Evolutionary conservation across 1,284 basidiomycete genomes (phyloP).

Genomic region (Ustilago vetiveriae): DNA sequence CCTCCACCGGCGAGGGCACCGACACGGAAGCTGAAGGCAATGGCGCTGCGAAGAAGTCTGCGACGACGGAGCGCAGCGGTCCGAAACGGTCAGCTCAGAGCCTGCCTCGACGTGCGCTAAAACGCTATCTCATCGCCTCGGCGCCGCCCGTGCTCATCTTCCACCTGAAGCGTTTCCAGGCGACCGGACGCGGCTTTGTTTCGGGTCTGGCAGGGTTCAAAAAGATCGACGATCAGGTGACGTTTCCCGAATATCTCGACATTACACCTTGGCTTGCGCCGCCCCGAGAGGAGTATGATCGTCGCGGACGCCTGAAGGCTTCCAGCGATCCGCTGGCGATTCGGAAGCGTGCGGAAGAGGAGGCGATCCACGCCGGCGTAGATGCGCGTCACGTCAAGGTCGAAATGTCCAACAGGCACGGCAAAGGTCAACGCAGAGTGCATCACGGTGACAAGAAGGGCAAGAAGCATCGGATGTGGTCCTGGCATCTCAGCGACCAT

Average conservation of each 20-base stretch:
- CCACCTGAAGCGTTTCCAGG: constrained; percentile 90
- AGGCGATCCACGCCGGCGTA: constrained; percentile 62
- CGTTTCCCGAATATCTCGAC: constrained; percentile 86
- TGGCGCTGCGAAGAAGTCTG: background rate
- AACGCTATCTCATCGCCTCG: constrained; percentile 87
- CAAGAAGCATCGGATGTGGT: constrained; percentile 41
- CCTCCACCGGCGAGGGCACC: constrained; percentile 32
- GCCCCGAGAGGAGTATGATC: constrained; percentile 74
- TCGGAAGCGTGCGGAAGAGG: constrained; percentile 54
- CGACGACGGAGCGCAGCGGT: constrained; percentile 7
- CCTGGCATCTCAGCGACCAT: constrained; percentile 39
- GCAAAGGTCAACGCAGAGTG: constrained; percentile 6
- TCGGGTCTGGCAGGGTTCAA: constrained; percentile 71
- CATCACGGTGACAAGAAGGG: constrained; percentile 18
- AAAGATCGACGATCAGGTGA: constrained; percentile 84
- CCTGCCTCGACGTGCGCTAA: constrained; percentile 83
- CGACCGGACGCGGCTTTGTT: constrained; percentile 63
- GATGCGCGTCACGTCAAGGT: constrained; percentile 67
- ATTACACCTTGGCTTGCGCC: constrained; percentile 86
- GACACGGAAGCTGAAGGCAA: constrained; percentile 30
- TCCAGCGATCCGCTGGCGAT: constrained; percentile 63
- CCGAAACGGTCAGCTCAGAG: constrained; percentile 66
- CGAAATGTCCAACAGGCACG: constrained; percentile 20
- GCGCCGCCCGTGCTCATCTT: constrained; percentile 89
- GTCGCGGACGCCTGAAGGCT: constrained; percentile 69